Evolutionary conservation across 2,329 filamentous ascomycete species (phyloP), one percentile per base, ranked within the genome.

Genomic region (Domatiomyces globalis): DNA sequence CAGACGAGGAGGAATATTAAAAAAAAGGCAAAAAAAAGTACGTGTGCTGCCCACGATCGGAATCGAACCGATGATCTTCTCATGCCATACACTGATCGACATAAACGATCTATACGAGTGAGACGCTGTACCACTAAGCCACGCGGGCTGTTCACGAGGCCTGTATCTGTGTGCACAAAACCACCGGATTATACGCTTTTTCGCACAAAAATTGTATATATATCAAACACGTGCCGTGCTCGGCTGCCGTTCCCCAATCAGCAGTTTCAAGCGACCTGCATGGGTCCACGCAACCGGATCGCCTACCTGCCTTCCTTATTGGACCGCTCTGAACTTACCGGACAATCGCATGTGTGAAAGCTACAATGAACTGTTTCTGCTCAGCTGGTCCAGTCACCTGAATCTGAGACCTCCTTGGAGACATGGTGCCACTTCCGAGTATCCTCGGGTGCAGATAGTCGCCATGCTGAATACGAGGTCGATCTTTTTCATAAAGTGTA

Each of bases 1-100:
- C 22, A 39, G 15, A 39, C 10, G 29, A 33, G 10, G 9, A 39
- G 10, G 15, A 39, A 39, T 15, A 15, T 5, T 15, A 39, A 12
- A 9, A 33, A 15, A 39, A 39, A 39, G 2, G 9, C 9, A 39
- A 45, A 49, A 49, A 51, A 52, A 49, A 45, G 44, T 33, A 48
- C 18, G 22, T 1, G 19, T 5, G 17, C n/a, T 56, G 54, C 54
- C 46, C 49, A 49, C 51, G 53, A 51, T 45, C 47, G 54, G 56
- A 57, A 56, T 60, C 54, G 58, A 60, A 60, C 58, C 56, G 47
- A 43, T 51, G 58, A 59, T 58, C 58, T 60, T 58, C 45, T 60
- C 58, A 60, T 60, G 22, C 12, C 43, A 25, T 29, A 39, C 12
- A 10, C 10, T 25, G 39, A 29, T 39, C 22, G 29, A 8, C 19